Percentiles rank a stretch among this genome's conserved stretches.
Evolutionary conservation across 2,329 filamentous ascomycete species (phyloP).

Genomic region (Tolypocladium inflatum): DNA sequence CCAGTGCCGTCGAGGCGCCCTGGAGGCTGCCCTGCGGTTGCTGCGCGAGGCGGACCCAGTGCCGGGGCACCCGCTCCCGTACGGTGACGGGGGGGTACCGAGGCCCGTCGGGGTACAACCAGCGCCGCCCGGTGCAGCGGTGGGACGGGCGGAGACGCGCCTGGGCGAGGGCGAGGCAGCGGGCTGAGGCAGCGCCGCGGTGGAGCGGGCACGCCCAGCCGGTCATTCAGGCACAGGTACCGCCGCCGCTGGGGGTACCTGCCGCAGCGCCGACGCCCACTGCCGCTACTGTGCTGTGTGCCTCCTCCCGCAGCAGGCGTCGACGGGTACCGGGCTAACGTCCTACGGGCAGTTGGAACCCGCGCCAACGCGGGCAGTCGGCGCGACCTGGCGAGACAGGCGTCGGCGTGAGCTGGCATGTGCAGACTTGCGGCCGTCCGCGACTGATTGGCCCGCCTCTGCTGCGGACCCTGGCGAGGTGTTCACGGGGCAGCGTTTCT

Average conservation of each 20-base stretch:
- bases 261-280: not conserved
- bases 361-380: not conserved
- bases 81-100: not conserved
- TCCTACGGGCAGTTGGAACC: not conserved
- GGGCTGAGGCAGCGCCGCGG: not conserved
- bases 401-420: not conserved
- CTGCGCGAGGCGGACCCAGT: not conserved
- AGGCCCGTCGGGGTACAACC: not conserved
- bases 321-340: not conserved
- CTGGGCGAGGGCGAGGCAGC: not conserved
- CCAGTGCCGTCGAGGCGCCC: not conserved
- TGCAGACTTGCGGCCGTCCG: not conserved
- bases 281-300: not conserved
- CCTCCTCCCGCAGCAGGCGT: not conserved
- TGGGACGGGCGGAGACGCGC: not conserved
- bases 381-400: not conserved
- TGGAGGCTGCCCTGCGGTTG: not conserved
- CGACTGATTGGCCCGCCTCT: not conserved
- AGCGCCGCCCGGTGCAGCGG: not conserved
- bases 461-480: not conserved
- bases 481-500: not conserved
- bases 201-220: not conserved
- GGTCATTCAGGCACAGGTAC: not conserved
- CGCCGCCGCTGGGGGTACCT: not conserved
- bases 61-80: not conserved